Percentiles rank a stretch among this genome's conserved stretches.
These are phyloP conservation scores for Fraxinus velutina DNA, from an alignment of 305 asterid species.

Conservation along the genomic window DNA sequence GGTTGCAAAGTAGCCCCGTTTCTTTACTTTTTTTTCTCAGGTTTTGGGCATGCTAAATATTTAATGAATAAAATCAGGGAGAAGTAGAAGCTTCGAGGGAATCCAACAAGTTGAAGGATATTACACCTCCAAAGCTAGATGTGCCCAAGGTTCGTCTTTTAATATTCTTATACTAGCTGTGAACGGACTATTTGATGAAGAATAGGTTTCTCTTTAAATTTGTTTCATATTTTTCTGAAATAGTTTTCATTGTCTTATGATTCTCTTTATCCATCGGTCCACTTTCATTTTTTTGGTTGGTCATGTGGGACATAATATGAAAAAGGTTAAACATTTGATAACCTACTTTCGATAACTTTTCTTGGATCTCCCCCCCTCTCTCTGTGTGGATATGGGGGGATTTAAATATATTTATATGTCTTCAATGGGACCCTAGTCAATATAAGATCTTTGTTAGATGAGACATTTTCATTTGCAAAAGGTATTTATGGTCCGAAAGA, in stretches of 20 bases:
- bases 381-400: not conserved
- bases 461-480: not conserved
- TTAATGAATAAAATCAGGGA: constrained; percentile 44
- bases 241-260: not conserved
- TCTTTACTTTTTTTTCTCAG: constrained; percentile 9
- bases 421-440: not conserved
- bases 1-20: not conserved
- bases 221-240: not conserved
- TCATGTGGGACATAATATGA: not conserved
- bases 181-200: not conserved
- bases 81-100: constrained; percentile 35
- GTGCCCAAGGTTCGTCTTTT: constrained; percentile 56
- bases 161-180: not conserved
- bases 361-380: not conserved
- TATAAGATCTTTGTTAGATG: not conserved
- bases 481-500: not conserved
- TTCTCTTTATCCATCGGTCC: constrained; percentile 8
- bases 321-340: not conserved
- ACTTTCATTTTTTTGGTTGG: not conserved
- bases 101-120: constrained; percentile 35
- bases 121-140: constrained; percentile 39
- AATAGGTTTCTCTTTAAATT: constrained; percentile 15
- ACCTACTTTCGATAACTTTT: not conserved
- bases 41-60: not conserved
- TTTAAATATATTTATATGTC: not conserved